A percentile compares a stretch with the other conserved stretches of the same genome.
These are phyloP conservation scores for Trapa incisa DNA, from an alignment of 345 rosid genomes.

Conservation along the genomic window DNA sequence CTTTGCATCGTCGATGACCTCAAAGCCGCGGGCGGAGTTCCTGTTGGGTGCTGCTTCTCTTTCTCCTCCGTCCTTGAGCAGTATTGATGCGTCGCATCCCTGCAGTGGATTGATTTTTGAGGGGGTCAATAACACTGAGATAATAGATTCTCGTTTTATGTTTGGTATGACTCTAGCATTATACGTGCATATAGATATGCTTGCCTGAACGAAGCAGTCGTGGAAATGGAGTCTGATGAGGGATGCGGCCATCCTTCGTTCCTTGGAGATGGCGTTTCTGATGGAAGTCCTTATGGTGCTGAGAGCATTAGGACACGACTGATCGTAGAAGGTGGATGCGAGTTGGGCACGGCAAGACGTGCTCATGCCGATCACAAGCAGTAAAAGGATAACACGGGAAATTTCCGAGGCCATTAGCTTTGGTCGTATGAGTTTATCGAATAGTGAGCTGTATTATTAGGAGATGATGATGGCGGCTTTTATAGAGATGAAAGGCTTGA, in stretches of 20 bases:
- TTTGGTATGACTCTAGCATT: too few species aligned
- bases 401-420: too few species aligned
- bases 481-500: too few species aligned
- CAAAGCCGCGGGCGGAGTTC: slow-evolving; percentile 39
- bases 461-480: too few species aligned
- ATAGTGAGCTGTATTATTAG: too few species aligned
- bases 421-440: too few species aligned
- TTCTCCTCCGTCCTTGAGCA: slow-evolving; percentile 41
- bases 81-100: slow-evolving; percentile 37
- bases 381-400: too few species aligned
- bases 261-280: slow-evolving; percentile 26
- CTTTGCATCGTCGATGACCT: slow-evolving; percentile 50
- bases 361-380: too few species aligned
- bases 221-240: slow-evolving; percentile 38
- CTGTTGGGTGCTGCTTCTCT: slow-evolving; percentile 29
- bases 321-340: slow-evolving; percentile 25
- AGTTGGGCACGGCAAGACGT: slow-evolving; percentile 24
- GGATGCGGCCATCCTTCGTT: slow-evolving; percentile 46
- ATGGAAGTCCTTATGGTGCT: slow-evolving; percentile 23
- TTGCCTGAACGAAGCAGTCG: slow-evolving; percentile 32
- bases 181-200: too few species aligned
- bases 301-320: slow-evolving; percentile 32
- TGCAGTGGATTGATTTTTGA: too few species aligned
- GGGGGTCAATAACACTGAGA: too few species aligned
- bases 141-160: too few species aligned